phyloP scores from a whole-genome alignment of 163 green algal genomes.

The Coccomyxa subellipsoidea region DNA sequence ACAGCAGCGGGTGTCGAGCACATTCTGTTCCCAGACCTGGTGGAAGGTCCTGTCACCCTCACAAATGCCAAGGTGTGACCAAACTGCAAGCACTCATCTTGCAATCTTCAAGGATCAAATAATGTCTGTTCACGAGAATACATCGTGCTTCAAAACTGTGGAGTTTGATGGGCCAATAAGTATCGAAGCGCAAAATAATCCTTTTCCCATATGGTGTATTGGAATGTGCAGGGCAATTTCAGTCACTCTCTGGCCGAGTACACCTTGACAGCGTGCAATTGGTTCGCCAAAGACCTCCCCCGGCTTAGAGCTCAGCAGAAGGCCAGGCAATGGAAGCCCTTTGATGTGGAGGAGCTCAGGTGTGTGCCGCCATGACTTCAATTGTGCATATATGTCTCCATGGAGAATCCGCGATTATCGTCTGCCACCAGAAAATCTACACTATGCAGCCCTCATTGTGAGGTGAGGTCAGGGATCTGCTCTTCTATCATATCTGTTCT shows the following conservation, averaged over 20 bases:
- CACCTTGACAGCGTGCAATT: constrained; percentile 64
- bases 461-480: too few relatives aligned
- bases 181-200: too few relatives aligned
- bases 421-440: too few relatives aligned
- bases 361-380: background rate
- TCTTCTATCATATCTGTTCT: too few relatives aligned
- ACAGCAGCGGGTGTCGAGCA: constrained; percentile 66
- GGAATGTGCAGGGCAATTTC: constrained; percentile 44
- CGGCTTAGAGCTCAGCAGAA: constrained; percentile 37
- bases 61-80: constrained; percentile 70
- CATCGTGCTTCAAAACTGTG: background rate
- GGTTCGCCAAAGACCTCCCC: constrained; percentile 72
- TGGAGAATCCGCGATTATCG: too few relatives aligned
- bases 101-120: background rate
- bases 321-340: constrained; percentile 53
- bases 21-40: constrained; percentile 67
- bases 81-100: background rate
- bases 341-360: constrained; percentile 76
- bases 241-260: constrained; percentile 67
- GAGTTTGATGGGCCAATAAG: background rate
- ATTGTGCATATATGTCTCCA: too few relatives aligned
- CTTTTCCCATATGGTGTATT: too few relatives aligned
- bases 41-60: constrained; percentile 50
- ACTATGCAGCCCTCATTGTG: too few relatives aligned
- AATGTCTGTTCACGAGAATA: background rate